Evolutionary conservation across 1,284 basidiomycete species (phyloP), one percentile per base, ranked within the genome.

Genomic region (Sanghuangporus baumii): DNA sequence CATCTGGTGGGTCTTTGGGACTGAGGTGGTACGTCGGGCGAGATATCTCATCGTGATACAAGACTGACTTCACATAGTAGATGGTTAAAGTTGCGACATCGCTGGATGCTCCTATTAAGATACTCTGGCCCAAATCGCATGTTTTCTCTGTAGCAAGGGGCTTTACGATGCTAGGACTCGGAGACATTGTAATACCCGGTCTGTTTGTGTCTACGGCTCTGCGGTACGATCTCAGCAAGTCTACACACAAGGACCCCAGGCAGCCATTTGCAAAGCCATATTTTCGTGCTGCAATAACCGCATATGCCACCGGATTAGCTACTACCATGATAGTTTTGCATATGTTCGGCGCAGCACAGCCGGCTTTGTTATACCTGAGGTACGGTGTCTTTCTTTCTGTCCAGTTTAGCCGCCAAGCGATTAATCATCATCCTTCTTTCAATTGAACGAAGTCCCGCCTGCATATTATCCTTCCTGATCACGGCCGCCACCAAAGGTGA

Each of bases 1-100:
- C 70, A 84, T 96, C 51, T 93, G 85, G 82, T 93, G 88, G 91
- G 93, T 94, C 16, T 93, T 91, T 71, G 88, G 88, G 34, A 90
- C 88, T 0, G 81, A 86, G 71, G 90, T 91, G 73, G 90, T 91
- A 71, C 72, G 88, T 77, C 9, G 20, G 54, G 41, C 9, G 55
- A 59, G 46, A 38, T 23, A 14, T 40, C 37, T 11, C 16, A 67
- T 66, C 20, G 62, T 63, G 8, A 51, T 58, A 2, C 54, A 34
- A 55, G 38, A 56, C 60, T 31, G 31, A 57, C 40, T 9, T 64
- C 9, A 64, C 60, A 43, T 6, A 43, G 20, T 66, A 92, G 86
- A 96, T 96, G 94, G 89, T 96, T 37, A 88, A 88, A 67, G 96
- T 98, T 0, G 96, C 96, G 1, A 95, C 90, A 40, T 88, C 84